phyloP scores from a whole-genome alignment of 2,329 filamentous ascomycete species.

The Talaromyces sp. region DNA sequence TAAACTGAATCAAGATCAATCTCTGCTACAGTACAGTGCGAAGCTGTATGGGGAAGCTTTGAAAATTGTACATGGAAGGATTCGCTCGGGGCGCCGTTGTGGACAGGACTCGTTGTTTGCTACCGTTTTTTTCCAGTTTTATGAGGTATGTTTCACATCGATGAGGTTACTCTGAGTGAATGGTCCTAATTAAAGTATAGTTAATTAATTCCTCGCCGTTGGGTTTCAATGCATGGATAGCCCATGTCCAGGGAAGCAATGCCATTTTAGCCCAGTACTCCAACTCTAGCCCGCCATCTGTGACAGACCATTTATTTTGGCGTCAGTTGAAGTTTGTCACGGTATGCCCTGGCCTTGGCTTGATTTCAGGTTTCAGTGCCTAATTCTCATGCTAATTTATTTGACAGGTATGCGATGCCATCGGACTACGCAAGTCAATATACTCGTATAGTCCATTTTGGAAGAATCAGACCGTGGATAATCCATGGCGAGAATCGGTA shows the following conservation, averaged over 20 bases:
- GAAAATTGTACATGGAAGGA: slow-evolving; percentile 16
- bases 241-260: slow-evolving; percentile 26
- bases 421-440: slow-evolving; percentile 21
- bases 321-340: slow-evolving; percentile 27
- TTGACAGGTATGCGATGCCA: slow-evolving; percentile 20
- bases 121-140: slow-evolving; percentile 25
- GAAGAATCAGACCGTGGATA: slow-evolving; percentile 1
- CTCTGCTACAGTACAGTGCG: slow-evolving; percentile 21
- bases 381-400: not conserved
- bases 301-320: slow-evolving; percentile 19
- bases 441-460: slow-evolving; percentile 15
- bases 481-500: slow-evolving; percentile 14
- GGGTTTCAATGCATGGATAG: slow-evolving; percentile 25
- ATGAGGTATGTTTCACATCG: slow-evolving; percentile 19
- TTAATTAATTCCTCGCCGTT: slow-evolving; percentile 24
- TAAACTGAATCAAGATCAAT: slow-evolving; percentile 18
- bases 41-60: slow-evolving; percentile 22
- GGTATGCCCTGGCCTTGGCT: slow-evolving; percentile 1
- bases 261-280: slow-evolving; percentile 17
- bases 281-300: slow-evolving; percentile 3
- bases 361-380: no score
- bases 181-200: slow-evolving; percentile 7
- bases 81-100: slow-evolving; percentile 13
- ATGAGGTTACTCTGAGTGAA: not conserved
- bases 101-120: slow-evolving; percentile 23